phyloP scores from a whole-genome alignment of 306 rosid species.

The Cucumis melo region DNA sequence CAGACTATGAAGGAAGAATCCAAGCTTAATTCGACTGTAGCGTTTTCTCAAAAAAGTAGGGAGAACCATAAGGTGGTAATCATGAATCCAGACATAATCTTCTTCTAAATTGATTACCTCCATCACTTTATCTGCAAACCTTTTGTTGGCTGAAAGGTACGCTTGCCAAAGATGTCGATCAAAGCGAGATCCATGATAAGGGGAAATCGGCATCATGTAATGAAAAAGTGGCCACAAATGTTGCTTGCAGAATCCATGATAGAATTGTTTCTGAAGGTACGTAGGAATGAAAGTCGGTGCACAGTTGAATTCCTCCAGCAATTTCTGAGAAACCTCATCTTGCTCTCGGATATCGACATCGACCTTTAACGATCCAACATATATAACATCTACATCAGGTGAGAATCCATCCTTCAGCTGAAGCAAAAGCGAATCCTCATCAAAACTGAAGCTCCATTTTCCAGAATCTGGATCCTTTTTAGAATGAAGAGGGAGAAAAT shows the following conservation, averaged over 20 bases:
- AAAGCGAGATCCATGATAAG: constrained; percentile 45
- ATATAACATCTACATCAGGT: constrained; percentile 35
- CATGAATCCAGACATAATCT: constrained; percentile 87
- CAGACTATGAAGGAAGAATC: constrained; percentile 73
- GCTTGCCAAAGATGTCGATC: constrained; percentile 76
- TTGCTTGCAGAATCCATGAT: constrained; percentile 80
- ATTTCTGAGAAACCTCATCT: constrained; percentile 46
- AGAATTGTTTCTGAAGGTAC: constrained; percentile 41
- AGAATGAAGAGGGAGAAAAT: constrained; percentile 59
- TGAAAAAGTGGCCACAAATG: constrained; percentile 76
- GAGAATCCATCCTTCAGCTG: constrained; percentile 59
- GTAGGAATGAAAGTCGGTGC: constrained; percentile 66
- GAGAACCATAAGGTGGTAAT: constrained; percentile 89
- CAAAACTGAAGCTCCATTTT: constrained; percentile 53
- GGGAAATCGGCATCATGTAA: constrained; percentile 72
- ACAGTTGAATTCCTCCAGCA: constrained; percentile 68
- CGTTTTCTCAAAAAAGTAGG: constrained; percentile 72
- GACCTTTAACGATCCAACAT: constrained; percentile 56
- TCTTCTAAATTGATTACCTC: constrained; percentile 62
- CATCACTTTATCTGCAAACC: constrained; percentile 65
- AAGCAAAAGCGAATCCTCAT: constrained; percentile 52
- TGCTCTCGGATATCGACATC: constrained; percentile 51
- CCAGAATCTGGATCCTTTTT: constrained; percentile 42
- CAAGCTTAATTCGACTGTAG: constrained; percentile 48
- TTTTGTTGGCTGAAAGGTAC: constrained; percentile 70